Evolutionary conservation across 306 rosid species (phyloP), one percentile per base, ranked within the genome.

Genomic region (Phaseolus lunatus): DNA sequence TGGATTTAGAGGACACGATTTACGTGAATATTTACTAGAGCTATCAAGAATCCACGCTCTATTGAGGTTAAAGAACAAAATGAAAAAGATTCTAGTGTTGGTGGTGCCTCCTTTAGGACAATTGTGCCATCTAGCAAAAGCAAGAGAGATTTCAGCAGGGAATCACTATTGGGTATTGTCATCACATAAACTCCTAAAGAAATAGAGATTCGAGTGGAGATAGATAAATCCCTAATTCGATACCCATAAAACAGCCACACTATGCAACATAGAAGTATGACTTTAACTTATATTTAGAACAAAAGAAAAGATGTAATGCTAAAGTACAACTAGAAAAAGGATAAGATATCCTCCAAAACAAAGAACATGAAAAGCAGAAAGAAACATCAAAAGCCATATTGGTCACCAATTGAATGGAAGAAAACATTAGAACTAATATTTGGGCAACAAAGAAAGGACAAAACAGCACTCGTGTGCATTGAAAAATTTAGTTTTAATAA

Each of bases 41-140:
- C n/a, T 52, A 71, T 35, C 33, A 19, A 71, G 15, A 71, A 19
- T 71, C 22, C 76, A 71, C 22, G 53, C 64, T 29, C 62, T 70
- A 49, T 69, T 9, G 2, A 18, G n/a, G 45, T 18, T 31, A 8
- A 1, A 70, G 14, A 16, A 49, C 16, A 48, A n/a, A 16, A 49
- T 16, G 44, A n/a, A 70, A 70, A 48, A 9, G 35, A 29, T 70
- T 27, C 47, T 70, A 49, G 9, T 5, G 18, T 65, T 37, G 10
- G 50, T 2, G 47, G 47, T 33, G 48, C 26, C 31, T 39, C 69
- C 31, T 65, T 37, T 65, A 20, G 29, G 18, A 65, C n/a, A 18
- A 19, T 19, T 10, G 50, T 1, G 2, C 14, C n/a, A 39, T 65
- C 70, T 18, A 37, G 18, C 29, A 27, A 11, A 45, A 49, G 45